phyloP scores from a whole-genome alignment of 495 filamentous ascomycete species.

The Penicillium samsonianum region DNA sequence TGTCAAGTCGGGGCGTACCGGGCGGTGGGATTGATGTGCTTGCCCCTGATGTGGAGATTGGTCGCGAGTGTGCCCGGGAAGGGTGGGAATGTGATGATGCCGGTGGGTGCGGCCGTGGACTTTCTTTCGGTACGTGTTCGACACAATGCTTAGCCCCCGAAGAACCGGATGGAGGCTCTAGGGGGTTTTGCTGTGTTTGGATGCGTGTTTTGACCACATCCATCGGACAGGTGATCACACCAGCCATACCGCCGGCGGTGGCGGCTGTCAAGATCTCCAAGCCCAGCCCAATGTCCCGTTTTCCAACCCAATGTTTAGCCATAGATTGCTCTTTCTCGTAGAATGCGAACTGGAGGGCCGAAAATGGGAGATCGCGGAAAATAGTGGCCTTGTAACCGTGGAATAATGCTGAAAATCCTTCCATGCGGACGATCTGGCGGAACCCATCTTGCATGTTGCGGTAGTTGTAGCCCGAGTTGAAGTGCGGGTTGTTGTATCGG shows the following conservation, averaged over 20 bases:
- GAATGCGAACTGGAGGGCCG: slow-evolving; percentile 94
- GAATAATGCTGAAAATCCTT: slow-evolving; percentile 84
- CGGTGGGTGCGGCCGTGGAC: slow-evolving; percentile 34
- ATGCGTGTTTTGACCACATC: slow-evolving; percentile 97
- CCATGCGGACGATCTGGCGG: slow-evolving; percentile 76
- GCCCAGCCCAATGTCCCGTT: slow-evolving; percentile 76
- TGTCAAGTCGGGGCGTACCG: slow-evolving; percentile 75
- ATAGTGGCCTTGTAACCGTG: slow-evolving; percentile 93
- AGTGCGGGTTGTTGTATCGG: slow-evolving; percentile 90
- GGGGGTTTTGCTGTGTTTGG: slow-evolving; percentile 84
- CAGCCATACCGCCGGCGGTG: slow-evolving; percentile 90
- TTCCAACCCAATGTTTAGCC: slow-evolving; percentile 72
- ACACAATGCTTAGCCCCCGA: slow-evolving; percentile 25
- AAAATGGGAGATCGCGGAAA: slow-evolving; percentile 92
- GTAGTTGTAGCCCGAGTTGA: slow-evolving; percentile 94
- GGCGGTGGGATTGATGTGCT: slow-evolving; percentile 75
- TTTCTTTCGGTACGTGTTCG: slow-evolving; percentile 40
- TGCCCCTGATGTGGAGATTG: slow-evolving; percentile 83
- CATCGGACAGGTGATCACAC: slow-evolving; percentile 90
- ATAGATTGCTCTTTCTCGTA: slow-evolving; percentile 89
- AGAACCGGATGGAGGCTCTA: slow-evolving; percentile 19
- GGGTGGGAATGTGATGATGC: slow-evolving; percentile 28
- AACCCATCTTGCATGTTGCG: slow-evolving; percentile 74
- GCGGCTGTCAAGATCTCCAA: slow-evolving; percentile 88
- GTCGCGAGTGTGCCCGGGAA: slow-evolving; percentile 47